Evolutionary conservation across 441 rosid species (phyloP).

Genomic region (Francoa sonchifolia): DNA sequence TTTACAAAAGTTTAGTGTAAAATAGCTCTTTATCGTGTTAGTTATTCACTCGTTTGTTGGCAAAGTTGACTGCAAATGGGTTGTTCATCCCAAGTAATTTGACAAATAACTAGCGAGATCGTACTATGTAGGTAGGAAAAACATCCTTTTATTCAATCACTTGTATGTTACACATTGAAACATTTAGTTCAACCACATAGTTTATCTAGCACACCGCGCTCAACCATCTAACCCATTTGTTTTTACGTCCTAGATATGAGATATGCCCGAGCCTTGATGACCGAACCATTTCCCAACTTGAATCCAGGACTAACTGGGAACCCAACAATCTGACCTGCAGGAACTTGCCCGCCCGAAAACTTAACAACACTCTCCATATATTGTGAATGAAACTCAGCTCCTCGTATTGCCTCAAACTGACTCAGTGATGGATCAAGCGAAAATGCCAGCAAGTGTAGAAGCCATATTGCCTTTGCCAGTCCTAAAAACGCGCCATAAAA

Average conservation of each 20-base stretch:
- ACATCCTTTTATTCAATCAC: too few relatives aligned
- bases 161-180: too few relatives aligned
- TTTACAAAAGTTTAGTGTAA: too few relatives aligned
- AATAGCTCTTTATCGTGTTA: too few relatives aligned
- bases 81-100: too few relatives aligned
- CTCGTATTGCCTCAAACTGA: constrained; percentile 77
- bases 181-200: too few relatives aligned
- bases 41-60: too few relatives aligned
- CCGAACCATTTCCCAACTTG: constrained; percentile 60
- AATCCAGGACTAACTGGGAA: constrained; percentile 90
- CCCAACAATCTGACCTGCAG: constrained; percentile 73
- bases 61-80: too few relatives aligned
- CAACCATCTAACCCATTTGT: too few relatives aligned
- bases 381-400: constrained; percentile 69
- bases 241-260: constrained; percentile 39
- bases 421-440: constrained; percentile 72
- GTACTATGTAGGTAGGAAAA: too few relatives aligned
- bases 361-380: constrained; percentile 83
- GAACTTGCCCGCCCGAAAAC: constrained; percentile 44
- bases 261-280: constrained; percentile 76
- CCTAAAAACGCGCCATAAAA: constrained; percentile 68
- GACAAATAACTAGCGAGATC: too few relatives aligned
- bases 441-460: constrained; percentile 86
- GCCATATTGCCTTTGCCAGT: constrained; percentile 75
- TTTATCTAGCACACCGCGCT: too few relatives aligned